Evolutionary conservation across 192 early-diverging fungal species (phyloP), one percentile per base, ranked within the genome.

Genomic region (Obelidium mucronatum): DNA sequence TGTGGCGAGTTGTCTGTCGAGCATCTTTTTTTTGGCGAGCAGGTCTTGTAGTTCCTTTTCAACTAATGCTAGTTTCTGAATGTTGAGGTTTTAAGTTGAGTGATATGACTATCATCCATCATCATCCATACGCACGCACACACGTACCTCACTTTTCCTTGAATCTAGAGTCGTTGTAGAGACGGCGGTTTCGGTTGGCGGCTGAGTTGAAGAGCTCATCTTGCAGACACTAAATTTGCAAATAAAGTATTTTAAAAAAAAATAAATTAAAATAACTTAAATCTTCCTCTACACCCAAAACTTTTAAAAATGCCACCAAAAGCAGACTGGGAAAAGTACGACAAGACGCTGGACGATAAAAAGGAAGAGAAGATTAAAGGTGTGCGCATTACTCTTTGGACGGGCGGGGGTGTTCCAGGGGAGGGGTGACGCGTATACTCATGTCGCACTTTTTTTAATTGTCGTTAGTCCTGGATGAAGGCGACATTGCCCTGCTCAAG

Each of bases 241-340:
- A 40, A 19, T 6, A 15, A 42, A 64, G 22, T 66, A 26, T 51
- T 37, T 26, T 31, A 71, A 76, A 75, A 52, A 24, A n/a, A 53
- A 53, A 53, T 53, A 53, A n/a, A 53, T 53, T n/a, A 17, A 53
- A n/a, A 17, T 15, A 17, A 48, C 44, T 19, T 19, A 48, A 48
- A 48, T 19, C 44, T 15, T 15, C 44, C 8, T 19, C 44, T 24
- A 58, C 11, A 58, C 11, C 55, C 55, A 58, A 8, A 5, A 28
- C 55, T 26, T 28, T 28, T 58, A 11, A 28, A n/a, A 54, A 94
- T 94, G 90, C 88, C 93, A 78, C 96, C 96, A 76, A 96, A 96
- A 85, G 87, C 88, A 64, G 90, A 96, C 83, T 99, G 97, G 97
- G 97, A 99, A 84, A 97, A 97, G 85, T 97, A 96, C 86, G 90